Evolutionary conservation across 1,284 basidiomycete genomes (phyloP), one percentile per base, ranked within the genome.

Genomic region (Fomitopsis pinicola): DNA sequence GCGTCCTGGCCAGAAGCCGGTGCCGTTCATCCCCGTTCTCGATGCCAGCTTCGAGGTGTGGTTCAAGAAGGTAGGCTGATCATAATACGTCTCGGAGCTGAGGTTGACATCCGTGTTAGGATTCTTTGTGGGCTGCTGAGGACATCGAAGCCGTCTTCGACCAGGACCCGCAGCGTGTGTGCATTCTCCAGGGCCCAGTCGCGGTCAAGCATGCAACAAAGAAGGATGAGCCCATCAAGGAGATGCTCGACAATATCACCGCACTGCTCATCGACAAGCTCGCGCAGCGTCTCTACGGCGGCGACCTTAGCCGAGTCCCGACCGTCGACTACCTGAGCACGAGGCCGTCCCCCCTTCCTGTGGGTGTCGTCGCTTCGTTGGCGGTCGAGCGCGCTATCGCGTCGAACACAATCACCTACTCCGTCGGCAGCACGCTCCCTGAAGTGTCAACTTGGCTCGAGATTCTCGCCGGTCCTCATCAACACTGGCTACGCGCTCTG

Each of bases 101-200:
- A 59, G 58, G 59, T 63, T 75, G 28, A 76, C 56, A 4, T 7
- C 48, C 55, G 42, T 57, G 61, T 59, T 73, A 95, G 92, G 96
- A 98, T 76, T 98, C 96, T 17, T 86, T 98, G 6, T 98, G 97
- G 97, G 93, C 94, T 52, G 91, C 95, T 6, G 97, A 99, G 76
- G 97, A 99, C 73, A 95, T 99, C 68, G 97, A 99, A 66, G 97
- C 95, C 15, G 95, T 99, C 45, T 96, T 98, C 69, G 97, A 98
- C 76, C 95, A 96, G 77, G 96, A 98, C 75, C 94, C 97, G 36
- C 94, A 99, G 77, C 91, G 97, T 68, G 96, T 99, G 42, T 97
- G 95, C 74, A 97, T 99, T 70, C 85, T 99, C 56, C 96, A 98
- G 77, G 97, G 97, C 35, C 97, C 97, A 12, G 91, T 99, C 58